These are phyloP conservation scores for Glomus cerebriforme DNA, from an alignment of 192 early-diverging fungal genomes.

Conservation along the genomic window DNA sequence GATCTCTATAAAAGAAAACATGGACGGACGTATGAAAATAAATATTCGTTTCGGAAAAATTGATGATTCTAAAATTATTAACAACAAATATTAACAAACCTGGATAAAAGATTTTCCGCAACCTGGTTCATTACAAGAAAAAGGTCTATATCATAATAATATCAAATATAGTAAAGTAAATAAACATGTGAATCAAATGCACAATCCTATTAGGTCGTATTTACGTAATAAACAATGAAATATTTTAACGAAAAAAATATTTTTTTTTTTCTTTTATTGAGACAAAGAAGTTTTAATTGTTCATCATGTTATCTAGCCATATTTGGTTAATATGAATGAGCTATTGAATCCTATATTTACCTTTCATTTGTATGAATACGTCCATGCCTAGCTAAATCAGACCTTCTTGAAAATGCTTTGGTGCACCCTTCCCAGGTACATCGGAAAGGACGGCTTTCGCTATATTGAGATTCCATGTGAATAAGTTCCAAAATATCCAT, in stretches of 20 bases:
- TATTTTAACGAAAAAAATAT: background rate
- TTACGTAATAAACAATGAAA: background rate
- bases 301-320: background rate
- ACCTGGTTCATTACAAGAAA: slow-evolving; percentile 58
- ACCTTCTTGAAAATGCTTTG: slow-evolving; percentile 71
- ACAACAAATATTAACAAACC: slow-evolving; percentile 22
- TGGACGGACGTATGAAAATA: background rate
- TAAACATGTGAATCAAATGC: background rate
- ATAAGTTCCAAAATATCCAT: slow-evolving; percentile 64
- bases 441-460: slow-evolving; percentile 49
- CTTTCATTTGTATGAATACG: slow-evolving; percentile 82
- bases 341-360: slow-evolving; percentile 36
- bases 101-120: slow-evolving; percentile 85
- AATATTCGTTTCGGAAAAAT: background rate
- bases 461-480: slow-evolving; percentile 46
- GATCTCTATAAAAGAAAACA: slow-evolving; percentile 52
- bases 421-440: slow-evolving; percentile 64
- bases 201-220: background rate
- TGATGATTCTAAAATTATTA: too few species aligned
- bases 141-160: slow-evolving; percentile 48
- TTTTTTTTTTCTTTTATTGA: background rate
- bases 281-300: background rate
- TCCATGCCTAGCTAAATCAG: slow-evolving; percentile 75
- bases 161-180: slow-evolving; percentile 6
- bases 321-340: background rate